Evolutionary conservation across 179 eudicot genomes (phyloP).

Genomic region (Drosera spatulata): DNA sequence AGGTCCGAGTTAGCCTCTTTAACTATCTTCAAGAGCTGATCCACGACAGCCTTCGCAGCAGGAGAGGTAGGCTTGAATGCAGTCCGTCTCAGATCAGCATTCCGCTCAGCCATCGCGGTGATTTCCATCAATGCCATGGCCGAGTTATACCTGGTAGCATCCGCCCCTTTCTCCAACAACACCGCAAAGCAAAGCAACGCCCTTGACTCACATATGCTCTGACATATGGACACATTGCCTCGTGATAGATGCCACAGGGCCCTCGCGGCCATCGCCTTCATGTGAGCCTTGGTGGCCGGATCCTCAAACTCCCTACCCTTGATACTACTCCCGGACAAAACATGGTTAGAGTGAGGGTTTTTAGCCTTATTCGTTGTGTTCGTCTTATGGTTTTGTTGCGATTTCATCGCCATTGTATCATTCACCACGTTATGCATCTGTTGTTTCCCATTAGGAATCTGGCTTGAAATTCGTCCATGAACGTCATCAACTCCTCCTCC

Average conservation of each 20-base stretch:
- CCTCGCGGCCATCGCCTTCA: slow-evolving; percentile 58
- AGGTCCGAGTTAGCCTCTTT: slow-evolving; percentile 24
- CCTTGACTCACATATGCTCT: slow-evolving; percentile 41
- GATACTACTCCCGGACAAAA: slow-evolving; percentile 29
- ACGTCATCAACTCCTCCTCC: slow-evolving; percentile 5
- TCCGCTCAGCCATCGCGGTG: slow-evolving; percentile 42
- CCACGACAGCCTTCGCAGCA: slow-evolving; percentile 46
- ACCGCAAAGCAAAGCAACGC: slow-evolving; percentile 56
- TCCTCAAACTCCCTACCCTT: slow-evolving; percentile 46
- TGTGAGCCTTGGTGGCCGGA: slow-evolving; percentile 36
- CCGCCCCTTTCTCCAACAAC: slow-evolving; percentile 42
- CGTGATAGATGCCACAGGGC: slow-evolving; percentile 48
- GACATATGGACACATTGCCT: slow-evolving; percentile 43
- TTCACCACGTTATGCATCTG: slow-evolving; percentile 28
- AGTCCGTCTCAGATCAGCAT: slow-evolving; percentile 33
- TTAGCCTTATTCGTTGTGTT: neutral
- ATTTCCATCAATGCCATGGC: slow-evolving; percentile 64
- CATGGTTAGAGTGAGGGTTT: slow-evolving; percentile 14
- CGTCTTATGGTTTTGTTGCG: neutral
- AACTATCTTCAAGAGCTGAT: slow-evolving; percentile 38
- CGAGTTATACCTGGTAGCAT: slow-evolving; percentile 39
- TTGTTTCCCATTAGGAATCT: neutral
- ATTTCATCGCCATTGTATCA: slow-evolving; percentile 20
- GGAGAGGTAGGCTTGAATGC: slow-evolving; percentile 67
- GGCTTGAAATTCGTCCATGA: slow-evolving; percentile 1